These are phyloP conservation scores for Nothophoma quercina DNA, from an alignment of 2,329 filamentous ascomycete genomes.

Conservation along the genomic window DNA sequence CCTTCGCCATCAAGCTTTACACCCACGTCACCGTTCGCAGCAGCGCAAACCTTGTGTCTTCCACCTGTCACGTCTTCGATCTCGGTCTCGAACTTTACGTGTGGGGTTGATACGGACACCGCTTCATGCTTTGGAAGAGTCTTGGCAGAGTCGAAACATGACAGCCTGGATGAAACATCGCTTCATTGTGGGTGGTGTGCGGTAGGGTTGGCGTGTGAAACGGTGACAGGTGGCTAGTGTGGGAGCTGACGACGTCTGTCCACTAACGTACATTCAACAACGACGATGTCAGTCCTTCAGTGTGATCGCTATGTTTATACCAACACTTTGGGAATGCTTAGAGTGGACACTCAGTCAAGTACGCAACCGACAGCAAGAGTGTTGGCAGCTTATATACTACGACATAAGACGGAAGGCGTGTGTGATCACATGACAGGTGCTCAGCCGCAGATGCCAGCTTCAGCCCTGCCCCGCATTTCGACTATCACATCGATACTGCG, in stretches of 20 bases:
- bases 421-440: too few relatives aligned
- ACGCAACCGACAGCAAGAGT: too few relatives aligned
- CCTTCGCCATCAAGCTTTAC: neutral
- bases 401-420: too few relatives aligned
- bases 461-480: too few relatives aligned
- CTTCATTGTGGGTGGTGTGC: neutral
- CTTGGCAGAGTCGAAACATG: constrained; percentile 15
- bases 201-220: neutral
- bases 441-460: too few relatives aligned
- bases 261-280: too few relatives aligned
- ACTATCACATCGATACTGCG: too few relatives aligned
- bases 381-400: too few relatives aligned
- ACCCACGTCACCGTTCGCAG: neutral
- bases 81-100: constrained; percentile 7
- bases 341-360: too few relatives aligned
- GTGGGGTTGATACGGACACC: constrained; percentile 4
- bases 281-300: too few relatives aligned
- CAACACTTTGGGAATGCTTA: too few relatives aligned
- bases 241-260: neutral
- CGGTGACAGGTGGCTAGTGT: constrained; percentile 4
- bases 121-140: constrained; percentile 21
- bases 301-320: too few relatives aligned
- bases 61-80: constrained; percentile 2
- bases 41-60: constrained; percentile 8
- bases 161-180: constrained; percentile 6